These are phyloP conservation scores for Claviceps sp. DNA, from an alignment of 2,329 filamentous ascomycete genomes.

Conservation along the genomic window DNA sequence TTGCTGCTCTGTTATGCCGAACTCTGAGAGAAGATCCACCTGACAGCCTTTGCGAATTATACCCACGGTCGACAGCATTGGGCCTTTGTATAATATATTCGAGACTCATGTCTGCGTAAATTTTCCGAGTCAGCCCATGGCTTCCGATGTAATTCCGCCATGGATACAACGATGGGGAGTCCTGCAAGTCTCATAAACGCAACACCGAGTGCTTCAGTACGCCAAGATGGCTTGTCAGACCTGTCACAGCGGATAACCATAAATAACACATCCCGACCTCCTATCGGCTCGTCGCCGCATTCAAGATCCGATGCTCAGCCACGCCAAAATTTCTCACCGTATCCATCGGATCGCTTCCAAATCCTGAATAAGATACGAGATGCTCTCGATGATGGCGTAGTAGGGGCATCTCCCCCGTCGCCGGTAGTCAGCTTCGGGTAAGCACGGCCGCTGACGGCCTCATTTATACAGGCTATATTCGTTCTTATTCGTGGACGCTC, in stretches of 20 bases:
- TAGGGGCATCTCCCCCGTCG: constrained; percentile 11
- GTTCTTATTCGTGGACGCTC: background rate
- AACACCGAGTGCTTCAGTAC: background rate
- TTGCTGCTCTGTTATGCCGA: background rate
- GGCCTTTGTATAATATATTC: constrained; percentile 1
- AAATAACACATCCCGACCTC: background rate
- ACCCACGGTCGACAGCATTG: constrained; percentile 3
- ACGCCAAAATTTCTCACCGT: constrained; percentile 24
- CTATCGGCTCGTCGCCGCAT: background rate
- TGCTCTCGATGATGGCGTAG: constrained; percentile 13
- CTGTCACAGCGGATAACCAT: constrained; percentile 7
- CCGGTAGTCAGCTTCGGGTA: constrained; percentile 14
- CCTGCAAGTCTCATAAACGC: background rate
- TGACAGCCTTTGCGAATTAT: constrained; percentile 4
- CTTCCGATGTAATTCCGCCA: constrained; percentile 1
- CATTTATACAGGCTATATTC: background rate
- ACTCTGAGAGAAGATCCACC: background rate
- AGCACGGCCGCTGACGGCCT: constrained; percentile 8
- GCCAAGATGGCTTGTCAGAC: background rate
- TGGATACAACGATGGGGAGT: constrained; percentile 3
- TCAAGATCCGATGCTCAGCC: constrained; percentile 5
- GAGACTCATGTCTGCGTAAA: constrained; percentile 3
- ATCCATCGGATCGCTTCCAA: background rate
- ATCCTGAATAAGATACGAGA: constrained; percentile 9
- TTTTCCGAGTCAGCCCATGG: constrained; percentile 1